A percentile compares a stretch with the other conserved stretches of the same genome.
phyloP scores from a whole-genome alignment of 371 early-diverging fungal genomes.

The Synchytrium microbalum region DNA sequence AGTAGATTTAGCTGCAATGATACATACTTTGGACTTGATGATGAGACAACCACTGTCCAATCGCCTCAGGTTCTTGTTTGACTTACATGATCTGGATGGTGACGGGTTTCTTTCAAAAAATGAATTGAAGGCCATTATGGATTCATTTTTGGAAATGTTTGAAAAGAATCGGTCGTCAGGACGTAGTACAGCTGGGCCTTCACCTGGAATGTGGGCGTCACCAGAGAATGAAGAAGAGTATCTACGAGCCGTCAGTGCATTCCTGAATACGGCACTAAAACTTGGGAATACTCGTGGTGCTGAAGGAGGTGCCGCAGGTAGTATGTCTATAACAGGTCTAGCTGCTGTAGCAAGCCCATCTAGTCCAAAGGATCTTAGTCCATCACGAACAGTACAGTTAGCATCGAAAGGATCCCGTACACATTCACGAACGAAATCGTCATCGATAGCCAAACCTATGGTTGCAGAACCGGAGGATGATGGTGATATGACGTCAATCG shows the following conservation, averaged over 20 bases:
- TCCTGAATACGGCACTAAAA: slow-evolving; percentile 40
- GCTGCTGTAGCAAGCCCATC: not conserved
- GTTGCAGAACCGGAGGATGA: not conserved
- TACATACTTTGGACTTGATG: slow-evolving; percentile 39
- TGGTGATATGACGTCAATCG: not conserved
- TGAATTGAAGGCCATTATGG: slow-evolving; percentile 45
- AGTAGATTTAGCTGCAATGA: slow-evolving; percentile 43
- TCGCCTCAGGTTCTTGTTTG: slow-evolving; percentile 41
- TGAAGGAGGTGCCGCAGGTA: slow-evolving; percentile 2
- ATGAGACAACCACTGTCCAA: slow-evolving; percentile 41
- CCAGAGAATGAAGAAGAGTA: slow-evolving; percentile 36
- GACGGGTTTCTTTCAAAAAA: slow-evolving; percentile 35
- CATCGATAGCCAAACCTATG: not conserved
- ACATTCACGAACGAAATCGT: not conserved
- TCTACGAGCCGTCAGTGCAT: slow-evolving; percentile 41
- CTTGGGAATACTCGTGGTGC: slow-evolving; percentile 28
- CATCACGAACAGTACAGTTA: not conserved
- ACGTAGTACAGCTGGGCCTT: not conserved
- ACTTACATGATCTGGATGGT: slow-evolving; percentile 42
- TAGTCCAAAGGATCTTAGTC: not conserved
- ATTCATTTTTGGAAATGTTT: slow-evolving; percentile 42
- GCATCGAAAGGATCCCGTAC: not conserved
- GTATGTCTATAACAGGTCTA: not conserved
- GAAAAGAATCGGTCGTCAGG: slow-evolving; percentile 9
- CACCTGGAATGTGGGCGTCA: not conserved